A percentile compares a stretch with the other conserved stretches of the same genome.
phyloP scores from a whole-genome alignment of 164 flowering plant genomes.

The Brasenia schreberi region DNA sequence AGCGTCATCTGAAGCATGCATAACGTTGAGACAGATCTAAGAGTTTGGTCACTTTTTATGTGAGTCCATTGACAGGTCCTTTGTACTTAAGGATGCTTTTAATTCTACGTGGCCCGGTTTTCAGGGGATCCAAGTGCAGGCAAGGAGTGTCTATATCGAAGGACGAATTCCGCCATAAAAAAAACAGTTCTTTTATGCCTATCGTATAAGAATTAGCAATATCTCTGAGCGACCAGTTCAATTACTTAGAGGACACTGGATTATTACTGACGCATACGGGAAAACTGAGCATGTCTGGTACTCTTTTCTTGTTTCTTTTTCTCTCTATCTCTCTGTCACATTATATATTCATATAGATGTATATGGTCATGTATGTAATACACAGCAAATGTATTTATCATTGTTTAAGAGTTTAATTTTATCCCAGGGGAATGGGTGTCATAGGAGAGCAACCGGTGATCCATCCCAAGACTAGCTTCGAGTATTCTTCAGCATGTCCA shows the following conservation, averaged over 20 bases:
- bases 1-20: too few species aligned
- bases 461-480: slow-evolving; percentile 80
- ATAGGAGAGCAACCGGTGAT: slow-evolving; percentile 96
- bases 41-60: too few species aligned
- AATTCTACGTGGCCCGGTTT: background rate
- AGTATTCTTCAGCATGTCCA: slow-evolving; percentile 96
- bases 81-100: too few species aligned
- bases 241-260: slow-evolving; percentile 93
- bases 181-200: slow-evolving; percentile 78
- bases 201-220: slow-evolving; percentile 83
- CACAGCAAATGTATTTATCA: too few species aligned
- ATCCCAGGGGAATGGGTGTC: slow-evolving; percentile 75
- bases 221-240: slow-evolving; percentile 87
- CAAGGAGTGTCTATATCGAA: slow-evolving; percentile 82
- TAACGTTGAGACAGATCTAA: too few species aligned
- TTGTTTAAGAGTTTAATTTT: slow-evolving; percentile 2
- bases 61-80: too few species aligned
- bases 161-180: slow-evolving; percentile 77
- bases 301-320: slow-evolving; percentile 6
- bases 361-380: too few species aligned
- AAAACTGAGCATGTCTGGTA: slow-evolving; percentile 75
- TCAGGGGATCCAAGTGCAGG: slow-evolving; percentile 90
- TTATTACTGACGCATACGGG: slow-evolving; percentile 80
- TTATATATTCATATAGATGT: too few species aligned
- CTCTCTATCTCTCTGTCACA: background rate